Percentiles rank a stretch among this genome's conserved stretches.
Conservation (phyloP, 345 rosid species). For the Fremontodendron californicum region DNA sequence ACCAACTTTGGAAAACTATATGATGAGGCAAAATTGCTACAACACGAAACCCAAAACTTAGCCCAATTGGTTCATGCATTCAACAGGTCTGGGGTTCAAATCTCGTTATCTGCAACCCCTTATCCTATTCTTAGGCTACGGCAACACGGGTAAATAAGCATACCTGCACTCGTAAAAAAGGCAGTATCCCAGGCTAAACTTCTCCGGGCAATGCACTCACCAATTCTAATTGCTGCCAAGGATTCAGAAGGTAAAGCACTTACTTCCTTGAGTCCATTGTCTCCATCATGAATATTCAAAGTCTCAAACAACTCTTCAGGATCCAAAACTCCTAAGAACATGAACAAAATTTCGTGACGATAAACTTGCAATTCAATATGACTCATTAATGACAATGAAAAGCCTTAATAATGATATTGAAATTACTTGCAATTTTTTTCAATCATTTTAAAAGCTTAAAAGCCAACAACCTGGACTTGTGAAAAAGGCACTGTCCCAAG, state of each 20-base stretch:
- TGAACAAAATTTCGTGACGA: neutral
- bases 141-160: neutral
- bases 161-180: constrained; percentile 45
- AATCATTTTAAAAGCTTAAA: neutral
- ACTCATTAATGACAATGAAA: neutral
- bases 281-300: constrained; percentile 29
- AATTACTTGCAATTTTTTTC: neutral
- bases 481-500: constrained; percentile 72
- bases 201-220: constrained; percentile 25
- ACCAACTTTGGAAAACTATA: neutral
- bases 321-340: constrained; percentile 49
- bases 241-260: constrained; percentile 15
- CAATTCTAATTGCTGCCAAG: constrained; percentile 14
- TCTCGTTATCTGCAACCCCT: neutral
- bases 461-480: constrained; percentile 45
- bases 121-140: neutral
- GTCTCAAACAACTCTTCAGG: constrained; percentile 53
- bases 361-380: neutral
- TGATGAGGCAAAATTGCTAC: neutral
- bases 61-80: neutral
- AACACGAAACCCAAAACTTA: neutral
- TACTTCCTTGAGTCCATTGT: constrained; percentile 11
- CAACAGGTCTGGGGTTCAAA: neutral
- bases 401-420: neutral
- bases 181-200: constrained; percentile 58